These are phyloP conservation scores for Aspergillus ellipticus DNA, from an alignment of 495 filamentous ascomycete genomes.

Conservation along the genomic window DNA sequence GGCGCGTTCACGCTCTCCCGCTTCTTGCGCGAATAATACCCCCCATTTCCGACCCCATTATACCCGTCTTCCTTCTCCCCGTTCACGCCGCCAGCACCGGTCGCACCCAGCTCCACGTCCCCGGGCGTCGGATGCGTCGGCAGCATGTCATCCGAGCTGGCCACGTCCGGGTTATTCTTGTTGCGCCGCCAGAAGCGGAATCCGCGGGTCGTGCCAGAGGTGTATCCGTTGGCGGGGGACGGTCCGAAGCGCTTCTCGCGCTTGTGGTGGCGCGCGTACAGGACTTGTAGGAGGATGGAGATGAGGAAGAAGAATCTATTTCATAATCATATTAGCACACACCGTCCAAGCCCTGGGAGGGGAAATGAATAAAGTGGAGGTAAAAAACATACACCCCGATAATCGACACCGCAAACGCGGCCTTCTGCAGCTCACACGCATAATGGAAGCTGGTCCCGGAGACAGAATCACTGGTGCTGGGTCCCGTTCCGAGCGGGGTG, in stretches of 20 bases:
- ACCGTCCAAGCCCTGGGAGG: neutral
- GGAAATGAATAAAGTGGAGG: neutral
- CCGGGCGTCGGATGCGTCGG: constrained; percentile 34
- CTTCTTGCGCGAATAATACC: neutral
- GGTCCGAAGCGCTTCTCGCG: constrained; percentile 79
- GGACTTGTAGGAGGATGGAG: constrained; percentile 59
- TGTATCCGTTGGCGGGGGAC: constrained; percentile 73
- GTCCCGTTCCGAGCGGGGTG: constrained; percentile 64
- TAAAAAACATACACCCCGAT: constrained; percentile 63
- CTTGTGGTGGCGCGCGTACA: constrained; percentile 64
- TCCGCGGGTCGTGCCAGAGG: constrained; percentile 56
- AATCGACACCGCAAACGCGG: constrained; percentile 71
- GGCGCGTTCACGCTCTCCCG: constrained; percentile 10
- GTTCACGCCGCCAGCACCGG: constrained; percentile 19
- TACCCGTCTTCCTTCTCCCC: constrained; percentile 21
- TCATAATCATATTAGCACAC: neutral
- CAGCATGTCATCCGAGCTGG: constrained; percentile 27
- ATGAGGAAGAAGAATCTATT: constrained; percentile 63
- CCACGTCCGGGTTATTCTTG: constrained; percentile 37
- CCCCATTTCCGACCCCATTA: neutral
- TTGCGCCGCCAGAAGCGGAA: constrained; percentile 49
- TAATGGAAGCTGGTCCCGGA: constrained; percentile 40
- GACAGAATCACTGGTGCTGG: constrained; percentile 38
- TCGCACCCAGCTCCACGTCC: constrained; percentile 34
- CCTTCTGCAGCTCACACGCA: constrained; percentile 69